Evolutionary conservation across 495 filamentous ascomycete species (phyloP).

Genomic region (Penicillium pulvis): DNA sequence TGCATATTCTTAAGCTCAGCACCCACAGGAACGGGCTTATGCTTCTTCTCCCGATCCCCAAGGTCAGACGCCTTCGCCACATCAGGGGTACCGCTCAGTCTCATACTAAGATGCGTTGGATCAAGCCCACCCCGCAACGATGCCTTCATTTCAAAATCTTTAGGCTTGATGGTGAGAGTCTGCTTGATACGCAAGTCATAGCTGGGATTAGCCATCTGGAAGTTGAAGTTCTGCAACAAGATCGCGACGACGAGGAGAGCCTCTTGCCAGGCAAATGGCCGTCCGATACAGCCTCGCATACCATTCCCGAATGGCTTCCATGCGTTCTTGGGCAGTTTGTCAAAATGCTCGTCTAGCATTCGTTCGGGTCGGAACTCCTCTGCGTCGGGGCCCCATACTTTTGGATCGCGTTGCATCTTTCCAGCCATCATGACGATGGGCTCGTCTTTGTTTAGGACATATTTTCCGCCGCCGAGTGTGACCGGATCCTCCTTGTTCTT

Average conservation of each 20-base stretch:
- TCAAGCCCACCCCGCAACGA: constrained; percentile 59
- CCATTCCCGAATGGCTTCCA: constrained; percentile 69
- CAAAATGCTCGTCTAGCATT: constrained; percentile 65
- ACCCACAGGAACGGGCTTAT: constrained; percentile 16
- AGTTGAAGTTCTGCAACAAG: constrained; percentile 63
- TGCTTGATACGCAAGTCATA: constrained; percentile 65
- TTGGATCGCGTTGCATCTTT: constrained; percentile 67
- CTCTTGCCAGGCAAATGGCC: constrained; percentile 70
- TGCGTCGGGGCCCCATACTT: constrained; percentile 63
- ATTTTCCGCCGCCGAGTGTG: constrained; percentile 60
- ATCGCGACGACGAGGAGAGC: constrained; percentile 54
- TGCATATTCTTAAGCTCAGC: constrained; percentile 51
- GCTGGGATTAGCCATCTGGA: constrained; percentile 55
- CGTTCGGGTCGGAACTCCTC: constrained; percentile 66
- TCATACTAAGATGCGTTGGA: constrained; percentile 56
- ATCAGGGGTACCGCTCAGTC: constrained; percentile 38
- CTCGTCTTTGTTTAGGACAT: constrained; percentile 58
- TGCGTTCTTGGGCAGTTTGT: constrained; percentile 55
- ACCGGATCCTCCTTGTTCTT: constrained; percentile 56
- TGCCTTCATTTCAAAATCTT: constrained; percentile 70
- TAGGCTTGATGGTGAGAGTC: constrained; percentile 77
- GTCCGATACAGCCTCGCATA: constrained; percentile 66
- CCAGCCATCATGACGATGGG: constrained; percentile 56
- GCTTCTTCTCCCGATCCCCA: constrained; percentile 25
- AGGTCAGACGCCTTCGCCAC: constrained; percentile 14